Evolutionary conservation across 306 rosid species (phyloP), one percentile per base, ranked within the genome.

Genomic region (Begonia masoniana): DNA sequence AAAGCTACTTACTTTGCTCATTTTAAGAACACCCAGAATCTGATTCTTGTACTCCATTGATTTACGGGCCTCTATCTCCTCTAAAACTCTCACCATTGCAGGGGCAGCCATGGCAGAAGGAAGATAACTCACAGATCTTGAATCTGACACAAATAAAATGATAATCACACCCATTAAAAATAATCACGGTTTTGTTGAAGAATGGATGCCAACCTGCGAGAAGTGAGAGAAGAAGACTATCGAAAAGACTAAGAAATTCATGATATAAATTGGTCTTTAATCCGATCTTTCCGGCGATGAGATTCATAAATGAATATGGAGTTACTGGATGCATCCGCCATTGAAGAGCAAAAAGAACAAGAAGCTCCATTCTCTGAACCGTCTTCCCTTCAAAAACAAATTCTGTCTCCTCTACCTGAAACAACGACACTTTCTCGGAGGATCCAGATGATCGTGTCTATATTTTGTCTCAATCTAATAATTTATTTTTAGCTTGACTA

Each of bases 301-400:
- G 85, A 68, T 82, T 85, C 45, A 82, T 61, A 56, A 73, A 82
- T 3, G 91, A 78, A 24, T 68, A 69, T n/a, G 91, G 78, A 36
- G 85, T 82, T 35, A 82, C 82, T 1, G 82, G 84, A 52, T 82
- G 91, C 91, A 82, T 82, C 82, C 70, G 76, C 91, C 91, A 82
- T 51, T 82, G 69, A 19, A 78, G 78, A 5, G 91, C 55, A 10
- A 85, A 73, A 10, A 82, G 76, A 26, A 82, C 68, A 43, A 78
- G 24, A 3, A 82, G 73, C 78, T 82, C 91, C 82, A 76, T 82
- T 82, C 77, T 76, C 61, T 78, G 85, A 52, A 82, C 73, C 10
- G 75, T 76, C 53, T 82, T 82, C 14, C 80, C 82, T 61, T 82
- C 81, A 68, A 82, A 82, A 55, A 78, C 61, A 49, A 26, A 78